Evolutionary conservation across 495 filamentous ascomycete species (phyloP).

Genomic region (Aspergillus ostianus): DNA sequence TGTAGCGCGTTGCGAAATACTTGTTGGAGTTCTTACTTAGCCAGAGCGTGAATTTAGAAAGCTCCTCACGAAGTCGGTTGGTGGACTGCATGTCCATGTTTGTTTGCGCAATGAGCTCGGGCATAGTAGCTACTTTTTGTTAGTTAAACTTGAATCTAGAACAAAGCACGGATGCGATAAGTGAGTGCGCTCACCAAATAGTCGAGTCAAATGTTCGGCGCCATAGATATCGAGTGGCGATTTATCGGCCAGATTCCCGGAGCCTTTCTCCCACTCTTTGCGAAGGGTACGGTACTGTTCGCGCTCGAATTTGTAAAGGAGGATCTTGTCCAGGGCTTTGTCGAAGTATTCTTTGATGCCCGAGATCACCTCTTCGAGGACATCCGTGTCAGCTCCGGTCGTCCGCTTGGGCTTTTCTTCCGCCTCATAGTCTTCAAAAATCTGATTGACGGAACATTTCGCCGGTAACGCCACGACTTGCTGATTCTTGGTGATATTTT

Average conservation of each 20-base stretch:
- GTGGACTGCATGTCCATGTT: slow-evolving; percentile 95
- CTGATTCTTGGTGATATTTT: slow-evolving; percentile 92
- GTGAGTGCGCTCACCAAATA: slow-evolving; percentile 70
- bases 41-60: slow-evolving; percentile 78
- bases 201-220: slow-evolving; percentile 81
- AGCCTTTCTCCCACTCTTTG: slow-evolving; percentile 55
- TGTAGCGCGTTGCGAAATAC: slow-evolving; percentile 79
- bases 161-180: background rate
- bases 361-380: slow-evolving; percentile 81
- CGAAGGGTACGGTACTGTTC: slow-evolving; percentile 75
- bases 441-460: slow-evolving; percentile 67
- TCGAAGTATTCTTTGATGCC: slow-evolving; percentile 93
- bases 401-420: slow-evolving; percentile 66
- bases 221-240: slow-evolving; percentile 79
- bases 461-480: slow-evolving; percentile 82
- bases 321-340: slow-evolving; percentile 74
- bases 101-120: slow-evolving; percentile 92
- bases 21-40: slow-evolving; percentile 66
- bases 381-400: slow-evolving; percentile 66
- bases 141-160: slow-evolving; percentile 14
- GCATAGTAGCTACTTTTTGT: slow-evolving; percentile 68
- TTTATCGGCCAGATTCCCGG: slow-evolving; percentile 62
- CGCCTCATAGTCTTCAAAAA: slow-evolving; percentile 74
- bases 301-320: slow-evolving; percentile 91
- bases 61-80: slow-evolving; percentile 80